phyloP scores from a whole-genome alignment of 768 basidiomycete genomes.

The Leccinum incarnatum region DNA sequence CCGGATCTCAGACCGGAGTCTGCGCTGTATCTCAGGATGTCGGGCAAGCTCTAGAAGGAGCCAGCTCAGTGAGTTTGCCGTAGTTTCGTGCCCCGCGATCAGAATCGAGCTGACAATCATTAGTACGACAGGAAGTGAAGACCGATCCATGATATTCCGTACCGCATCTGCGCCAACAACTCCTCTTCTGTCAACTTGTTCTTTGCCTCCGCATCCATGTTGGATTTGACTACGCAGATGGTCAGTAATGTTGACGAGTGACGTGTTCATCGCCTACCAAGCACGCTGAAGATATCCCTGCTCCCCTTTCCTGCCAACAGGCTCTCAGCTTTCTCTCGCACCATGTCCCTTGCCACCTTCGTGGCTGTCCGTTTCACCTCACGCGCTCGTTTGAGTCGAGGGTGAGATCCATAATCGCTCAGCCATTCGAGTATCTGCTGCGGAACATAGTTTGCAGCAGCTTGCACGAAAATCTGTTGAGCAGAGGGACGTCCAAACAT shows the following conservation, averaged over 20 bases:
- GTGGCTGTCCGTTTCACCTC: constrained; percentile 3
- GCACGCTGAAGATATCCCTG: constrained; percentile 29
- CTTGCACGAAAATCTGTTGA: constrained; percentile 15
- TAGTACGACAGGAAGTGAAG: neutral
- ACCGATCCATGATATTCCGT: neutral
- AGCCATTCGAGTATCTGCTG: constrained; percentile 32
- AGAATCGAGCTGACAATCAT: constrained; percentile 39
- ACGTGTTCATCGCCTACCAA: constrained; percentile 32
- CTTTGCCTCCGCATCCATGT: constrained; percentile 26
- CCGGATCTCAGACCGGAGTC: constrained; percentile 44
- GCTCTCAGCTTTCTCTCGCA: constrained; percentile 14
- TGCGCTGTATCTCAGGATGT: constrained; percentile 54
- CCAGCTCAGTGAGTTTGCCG: constrained; percentile 58
- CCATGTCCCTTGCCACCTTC: constrained; percentile 12
- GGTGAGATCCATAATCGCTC: constrained; percentile 23
- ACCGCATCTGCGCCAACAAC: constrained; percentile 21
- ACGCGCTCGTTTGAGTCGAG: constrained; percentile 18
- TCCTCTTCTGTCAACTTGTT: constrained; percentile 22
- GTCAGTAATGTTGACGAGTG: neutral
- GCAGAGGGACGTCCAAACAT: constrained; percentile 17
- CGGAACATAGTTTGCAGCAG: constrained; percentile 14
- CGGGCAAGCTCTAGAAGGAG: constrained; percentile 60
- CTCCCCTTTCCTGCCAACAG: constrained; percentile 15
- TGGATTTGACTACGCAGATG: constrained; percentile 21
- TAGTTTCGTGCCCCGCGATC: constrained; percentile 59